Conservation (phyloP, 2,329 filamentous ascomycete species). For the Hypomyces perniciosus region DNA sequence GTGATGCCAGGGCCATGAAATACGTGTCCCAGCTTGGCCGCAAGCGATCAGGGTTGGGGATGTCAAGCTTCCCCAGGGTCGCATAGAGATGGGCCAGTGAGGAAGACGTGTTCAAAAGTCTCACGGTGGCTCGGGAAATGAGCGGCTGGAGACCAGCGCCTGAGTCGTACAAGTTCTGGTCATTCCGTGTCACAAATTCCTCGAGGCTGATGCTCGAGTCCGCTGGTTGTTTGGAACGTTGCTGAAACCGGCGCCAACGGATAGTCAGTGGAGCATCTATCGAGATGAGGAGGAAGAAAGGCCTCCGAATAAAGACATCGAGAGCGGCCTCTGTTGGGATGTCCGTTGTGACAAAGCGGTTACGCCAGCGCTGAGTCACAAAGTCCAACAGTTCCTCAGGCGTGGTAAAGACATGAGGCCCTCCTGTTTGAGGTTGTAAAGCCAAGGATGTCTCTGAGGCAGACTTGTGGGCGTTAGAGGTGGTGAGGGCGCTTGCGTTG, state of each 20-base stretch:
- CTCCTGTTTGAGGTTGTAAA: conserved; percentile 15
- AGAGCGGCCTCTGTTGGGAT: conserved; percentile 67
- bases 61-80: conserved; percentile 66
- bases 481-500: conserved; percentile 20
- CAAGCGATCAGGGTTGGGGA: conserved; percentile 71
- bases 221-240: conserved; percentile 19
- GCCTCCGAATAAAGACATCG: conserved; percentile 69
- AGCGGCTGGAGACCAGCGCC: conserved; percentile 63
- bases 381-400: conserved; percentile 70
- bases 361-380: conserved; percentile 77
- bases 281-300: conserved; percentile 89
- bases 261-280: conserved; percentile 83
- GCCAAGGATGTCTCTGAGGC: conserved; percentile 22
- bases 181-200: conserved; percentile 53
- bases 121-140: conserved; percentile 74
- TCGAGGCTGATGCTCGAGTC: conserved; percentile 39
- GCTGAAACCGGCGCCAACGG: conserved; percentile 72
- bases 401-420: conserved; percentile 46
- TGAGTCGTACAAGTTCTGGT: conserved; percentile 69
- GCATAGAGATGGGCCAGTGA: conserved; percentile 65
- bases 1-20: conserved; percentile 93
- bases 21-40: conserved; percentile 94
- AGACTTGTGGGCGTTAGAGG: conserved; percentile 20
- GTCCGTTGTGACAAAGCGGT: conserved; percentile 80
- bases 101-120: conserved; percentile 77